Evolutionary conservation across 129 eudicot species (phyloP).

Genomic region (Arctium lappa): DNA sequence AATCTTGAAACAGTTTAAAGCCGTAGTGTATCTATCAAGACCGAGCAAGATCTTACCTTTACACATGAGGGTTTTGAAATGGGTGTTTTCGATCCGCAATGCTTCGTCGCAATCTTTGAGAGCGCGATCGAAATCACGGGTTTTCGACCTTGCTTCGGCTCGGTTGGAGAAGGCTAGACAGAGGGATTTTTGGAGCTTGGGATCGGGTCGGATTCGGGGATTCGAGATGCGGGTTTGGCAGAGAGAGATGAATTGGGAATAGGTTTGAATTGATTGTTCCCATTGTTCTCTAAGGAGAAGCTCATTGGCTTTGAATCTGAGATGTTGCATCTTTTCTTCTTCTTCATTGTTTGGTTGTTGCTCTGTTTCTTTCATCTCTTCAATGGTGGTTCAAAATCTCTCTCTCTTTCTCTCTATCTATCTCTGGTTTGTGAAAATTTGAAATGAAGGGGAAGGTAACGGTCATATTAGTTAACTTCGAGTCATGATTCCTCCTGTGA

Average conservation of each 20-base stretch:
- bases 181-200: conserved; percentile 62
- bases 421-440: conserved; percentile 6
- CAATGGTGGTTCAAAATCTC: conserved; percentile 8
- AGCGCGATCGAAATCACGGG: conserved; percentile 44
- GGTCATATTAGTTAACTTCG: conserved; percentile 21
- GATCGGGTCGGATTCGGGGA: conserved; percentile 33
- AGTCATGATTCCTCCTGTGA: conserved; percentile 14
- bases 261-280: conserved; percentile 65
- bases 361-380: conserved; percentile 43
- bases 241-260: conserved; percentile 62
- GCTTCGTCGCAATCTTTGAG: conserved; percentile 80
- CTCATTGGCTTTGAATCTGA: conserved; percentile 87
- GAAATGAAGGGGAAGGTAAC: conserved; percentile 23
- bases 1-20: conserved; percentile 63
- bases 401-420: conserved; percentile 9
- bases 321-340: conserved; percentile 49
- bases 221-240: conserved; percentile 50
- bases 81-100: conserved; percentile 54
- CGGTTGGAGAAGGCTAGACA: conserved; percentile 78
- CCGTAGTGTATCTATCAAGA: conserved; percentile 52
- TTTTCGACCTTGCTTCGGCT: conserved; percentile 68
- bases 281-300: conserved; percentile 83
- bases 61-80: conserved; percentile 76
- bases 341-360: conserved; percentile 37
- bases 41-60: conserved; percentile 76